phyloP scores from a whole-genome alignment of 1,284 basidiomycete species.

The Vanrija humicola region DNA sequence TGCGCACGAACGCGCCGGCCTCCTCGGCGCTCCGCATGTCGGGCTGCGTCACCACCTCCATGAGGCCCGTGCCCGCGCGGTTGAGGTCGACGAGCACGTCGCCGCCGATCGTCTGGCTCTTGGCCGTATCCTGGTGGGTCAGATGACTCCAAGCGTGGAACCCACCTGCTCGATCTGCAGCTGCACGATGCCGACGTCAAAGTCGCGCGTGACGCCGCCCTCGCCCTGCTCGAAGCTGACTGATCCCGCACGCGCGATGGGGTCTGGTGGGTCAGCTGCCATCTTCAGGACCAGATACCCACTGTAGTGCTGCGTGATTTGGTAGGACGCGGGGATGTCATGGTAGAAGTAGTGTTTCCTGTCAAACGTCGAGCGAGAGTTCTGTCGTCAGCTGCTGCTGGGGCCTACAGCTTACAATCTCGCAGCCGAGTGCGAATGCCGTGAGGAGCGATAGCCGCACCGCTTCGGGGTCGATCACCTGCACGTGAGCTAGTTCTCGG shows the following conservation, averaged over 20 bases:
- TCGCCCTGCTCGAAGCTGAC: conserved; percentile 53
- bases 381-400: conserved; percentile 47
- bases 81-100: conserved; percentile 80
- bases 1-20: conserved; percentile 81
- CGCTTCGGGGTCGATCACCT: conserved; percentile 75
- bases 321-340: conserved; percentile 89
- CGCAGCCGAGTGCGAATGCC: conserved; percentile 72
- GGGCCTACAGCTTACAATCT: conserved; percentile 56
- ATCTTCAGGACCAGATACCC: conserved; percentile 22
- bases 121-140: conserved; percentile 77
- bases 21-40: conserved; percentile 89
- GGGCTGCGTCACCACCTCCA: conserved; percentile 95
- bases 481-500: neutral
- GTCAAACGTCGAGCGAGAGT: conserved; percentile 77
- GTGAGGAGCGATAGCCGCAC: conserved; percentile 77
- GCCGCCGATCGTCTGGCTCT: conserved; percentile 66
- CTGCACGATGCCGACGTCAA: conserved; percentile 75
- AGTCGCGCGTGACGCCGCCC: conserved; percentile 43
- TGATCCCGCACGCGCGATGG: conserved; percentile 69
- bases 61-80: conserved; percentile 79
- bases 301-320: conserved; percentile 95
- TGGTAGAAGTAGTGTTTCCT: conserved; percentile 98
- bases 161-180: conserved; percentile 91
- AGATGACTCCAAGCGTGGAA: neutral
- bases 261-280: conserved; percentile 54